Evolutionary conservation across 805 yeast genomes (phyloP).

Genomic region (Saccharomycodes ludwigii): DNA sequence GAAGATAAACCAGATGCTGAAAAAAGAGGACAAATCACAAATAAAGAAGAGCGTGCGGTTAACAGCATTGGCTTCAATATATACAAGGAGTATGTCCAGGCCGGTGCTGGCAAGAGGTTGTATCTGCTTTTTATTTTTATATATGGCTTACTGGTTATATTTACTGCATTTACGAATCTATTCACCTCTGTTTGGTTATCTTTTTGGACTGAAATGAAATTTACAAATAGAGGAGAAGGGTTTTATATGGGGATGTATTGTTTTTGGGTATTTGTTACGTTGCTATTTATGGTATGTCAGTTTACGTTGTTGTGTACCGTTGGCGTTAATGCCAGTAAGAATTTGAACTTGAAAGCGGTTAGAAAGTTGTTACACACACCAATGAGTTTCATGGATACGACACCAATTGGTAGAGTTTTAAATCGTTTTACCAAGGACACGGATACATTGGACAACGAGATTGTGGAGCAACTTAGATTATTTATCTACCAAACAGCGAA

Average conservation of each 20-base stretch:
- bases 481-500: slow-evolving; percentile 40
- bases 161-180: slow-evolving; percentile 19
- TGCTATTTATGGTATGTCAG: slow-evolving; percentile 29
- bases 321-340: slow-evolving; percentile 41
- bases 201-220: slow-evolving; percentile 61
- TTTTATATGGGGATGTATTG: slow-evolving; percentile 72
- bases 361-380: slow-evolving; percentile 59
- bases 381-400: slow-evolving; percentile 72
- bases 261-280: slow-evolving; percentile 38
- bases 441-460: slow-evolving; percentile 70
- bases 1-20: slow-evolving; percentile 1
- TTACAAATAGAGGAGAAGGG: slow-evolving; percentile 31
- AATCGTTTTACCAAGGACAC: slow-evolving; percentile 84
- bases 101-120: slow-evolving; percentile 41
- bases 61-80: slow-evolving; percentile 39
- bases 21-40: slow-evolving; percentile 27
- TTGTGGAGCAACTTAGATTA: slow-evolving; percentile 57
- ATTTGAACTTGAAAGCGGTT: slow-evolving; percentile 50
- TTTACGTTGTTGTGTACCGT: slow-evolving; percentile 24
- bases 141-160: slow-evolving; percentile 14
- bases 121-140: slow-evolving; percentile 12
- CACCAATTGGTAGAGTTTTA: slow-evolving; percentile 78
- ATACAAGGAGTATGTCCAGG: slow-evolving; percentile 36
- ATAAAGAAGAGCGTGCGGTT: slow-evolving; percentile 46
- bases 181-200: slow-evolving; percentile 54